A percentile compares a stretch with the other conserved stretches of the same genome.
Evolutionary conservation across 495 filamentous ascomycete species (phyloP).

Genomic region (Hypoxylon intermedium): DNA sequence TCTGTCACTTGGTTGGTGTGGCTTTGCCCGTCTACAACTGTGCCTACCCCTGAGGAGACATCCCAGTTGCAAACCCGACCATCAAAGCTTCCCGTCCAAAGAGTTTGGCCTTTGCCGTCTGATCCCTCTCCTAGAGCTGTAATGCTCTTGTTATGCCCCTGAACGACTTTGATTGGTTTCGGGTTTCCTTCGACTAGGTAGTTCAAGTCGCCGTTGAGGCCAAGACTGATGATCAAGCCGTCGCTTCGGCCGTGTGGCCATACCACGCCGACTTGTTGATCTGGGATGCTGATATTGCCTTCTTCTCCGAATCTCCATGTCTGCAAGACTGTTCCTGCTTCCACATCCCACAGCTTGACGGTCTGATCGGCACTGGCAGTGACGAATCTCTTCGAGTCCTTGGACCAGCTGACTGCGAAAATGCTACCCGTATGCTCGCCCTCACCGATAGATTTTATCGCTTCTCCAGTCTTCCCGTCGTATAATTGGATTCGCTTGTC

Average conservation of each 20-base stretch:
- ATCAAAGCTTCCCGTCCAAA: conserved; percentile 92
- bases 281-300: conserved; percentile 70
- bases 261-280: conserved; percentile 94
- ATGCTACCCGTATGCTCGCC: conserved; percentile 89
- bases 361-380: conserved; percentile 95
- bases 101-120: conserved; percentile 59
- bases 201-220: conserved; percentile 86
- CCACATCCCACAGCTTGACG: conserved; percentile 87
- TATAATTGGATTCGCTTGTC: conserved; percentile 92
- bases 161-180: conserved; percentile 72
- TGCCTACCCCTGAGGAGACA: conserved; percentile 67
- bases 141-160: conserved; percentile 94
- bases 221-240: conserved; percentile 85
- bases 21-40: conserved; percentile 73
- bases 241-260: conserved; percentile 87
- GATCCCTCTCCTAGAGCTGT: conserved; percentile 69
- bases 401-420: conserved; percentile 87
- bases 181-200: conserved; percentile 77
- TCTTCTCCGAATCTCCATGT: conserved; percentile 90
- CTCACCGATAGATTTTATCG: conserved; percentile 76
- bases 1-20: conserved; percentile 86
- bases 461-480: conserved; percentile 91
- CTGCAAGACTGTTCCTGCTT: conserved; percentile 74
- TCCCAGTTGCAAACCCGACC: conserved; percentile 87
- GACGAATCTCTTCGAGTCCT: conserved; percentile 86